phyloP scores from a whole-genome alignment of 345 rosid species.

The Firmiana major region DNA sequence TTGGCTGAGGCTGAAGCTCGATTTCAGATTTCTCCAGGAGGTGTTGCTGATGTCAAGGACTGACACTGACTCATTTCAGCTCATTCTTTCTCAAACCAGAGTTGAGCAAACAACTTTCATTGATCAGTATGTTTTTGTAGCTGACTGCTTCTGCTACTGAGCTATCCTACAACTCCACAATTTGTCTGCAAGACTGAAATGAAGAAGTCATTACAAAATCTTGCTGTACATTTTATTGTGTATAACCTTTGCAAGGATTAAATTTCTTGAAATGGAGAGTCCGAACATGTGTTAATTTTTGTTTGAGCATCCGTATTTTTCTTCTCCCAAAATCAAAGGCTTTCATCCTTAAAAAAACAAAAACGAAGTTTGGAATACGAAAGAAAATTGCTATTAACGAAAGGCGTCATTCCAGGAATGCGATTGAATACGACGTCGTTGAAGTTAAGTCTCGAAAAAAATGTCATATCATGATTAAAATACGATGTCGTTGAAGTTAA shows the following conservation, averaged over 20 bases:
- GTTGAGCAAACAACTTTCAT: background rate
- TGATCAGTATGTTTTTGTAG: background rate
- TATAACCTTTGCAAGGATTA: background rate
- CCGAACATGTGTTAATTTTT: background rate
- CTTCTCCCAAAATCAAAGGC: too few relatives aligned
- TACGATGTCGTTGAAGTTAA: background rate
- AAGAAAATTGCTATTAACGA: background rate
- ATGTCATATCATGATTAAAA: background rate
- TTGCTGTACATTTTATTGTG: too few relatives aligned
- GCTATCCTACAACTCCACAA: too few relatives aligned
- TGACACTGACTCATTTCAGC: background rate
- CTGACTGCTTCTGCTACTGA: background rate
- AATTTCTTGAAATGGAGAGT: background rate
- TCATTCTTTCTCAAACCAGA: background rate
- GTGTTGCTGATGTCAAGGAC: slow-evolving; percentile 47
- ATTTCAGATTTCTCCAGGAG: slow-evolving; percentile 82
- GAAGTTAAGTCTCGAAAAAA: too few relatives aligned
- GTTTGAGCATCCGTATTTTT: too few relatives aligned
- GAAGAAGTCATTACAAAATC: background rate
- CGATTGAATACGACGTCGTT: too few relatives aligned
- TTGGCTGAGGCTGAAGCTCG: slow-evolving; percentile 93
- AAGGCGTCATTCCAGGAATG: background rate
- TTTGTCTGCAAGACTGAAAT: background rate
- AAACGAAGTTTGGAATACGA: background rate
- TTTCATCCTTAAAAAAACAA: too few relatives aligned